phyloP scores from a whole-genome alignment of 2,329 filamentous ascomycete genomes.

The Penicillium polonicum region DNA sequence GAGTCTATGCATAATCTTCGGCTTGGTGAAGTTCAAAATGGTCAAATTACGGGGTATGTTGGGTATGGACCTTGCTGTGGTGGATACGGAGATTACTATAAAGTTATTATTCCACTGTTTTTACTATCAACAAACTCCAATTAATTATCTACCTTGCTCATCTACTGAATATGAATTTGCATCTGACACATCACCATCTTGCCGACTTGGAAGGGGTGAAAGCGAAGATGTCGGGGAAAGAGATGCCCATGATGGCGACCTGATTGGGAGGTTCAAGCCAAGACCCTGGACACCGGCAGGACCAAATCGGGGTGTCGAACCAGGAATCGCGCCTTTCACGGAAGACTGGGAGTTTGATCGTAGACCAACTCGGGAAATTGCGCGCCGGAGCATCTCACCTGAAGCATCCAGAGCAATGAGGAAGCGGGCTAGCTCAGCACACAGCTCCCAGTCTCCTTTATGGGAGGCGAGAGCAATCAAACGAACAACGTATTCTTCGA shows the following conservation, averaged over 20 bases:
- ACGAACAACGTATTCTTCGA: constrained; percentile 63
- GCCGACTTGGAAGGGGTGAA: constrained; percentile 17
- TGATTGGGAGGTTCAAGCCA: constrained; percentile 34
- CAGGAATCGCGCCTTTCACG: constrained; percentile 19
- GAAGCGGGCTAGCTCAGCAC: constrained; percentile 92
- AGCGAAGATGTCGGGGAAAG: constrained; percentile 32
- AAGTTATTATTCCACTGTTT: neutral
- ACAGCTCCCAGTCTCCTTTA: constrained; percentile 91
- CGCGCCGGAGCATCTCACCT: constrained; percentile 67
- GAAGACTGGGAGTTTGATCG: constrained; percentile 14
- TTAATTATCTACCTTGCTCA: constrained; percentile 15
- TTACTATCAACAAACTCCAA: neutral
- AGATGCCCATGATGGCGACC: constrained; percentile 35
- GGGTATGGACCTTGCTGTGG: neutral
- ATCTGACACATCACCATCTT: constrained; percentile 20
- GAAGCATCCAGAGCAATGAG: constrained; percentile 86
- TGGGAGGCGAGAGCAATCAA: constrained; percentile 77
- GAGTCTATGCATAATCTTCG: neutral
- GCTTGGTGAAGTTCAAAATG: neutral
- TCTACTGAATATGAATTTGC: constrained; percentile 14
- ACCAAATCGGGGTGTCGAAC: constrained; percentile 18
- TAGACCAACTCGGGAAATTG: constrained; percentile 44
- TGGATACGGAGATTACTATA: neutral
- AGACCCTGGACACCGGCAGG: constrained; percentile 34
- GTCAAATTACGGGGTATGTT: neutral